Base-by-base conservation (phyloP, 208 protist genomes). In the Spongospora subterranea region DNA sequence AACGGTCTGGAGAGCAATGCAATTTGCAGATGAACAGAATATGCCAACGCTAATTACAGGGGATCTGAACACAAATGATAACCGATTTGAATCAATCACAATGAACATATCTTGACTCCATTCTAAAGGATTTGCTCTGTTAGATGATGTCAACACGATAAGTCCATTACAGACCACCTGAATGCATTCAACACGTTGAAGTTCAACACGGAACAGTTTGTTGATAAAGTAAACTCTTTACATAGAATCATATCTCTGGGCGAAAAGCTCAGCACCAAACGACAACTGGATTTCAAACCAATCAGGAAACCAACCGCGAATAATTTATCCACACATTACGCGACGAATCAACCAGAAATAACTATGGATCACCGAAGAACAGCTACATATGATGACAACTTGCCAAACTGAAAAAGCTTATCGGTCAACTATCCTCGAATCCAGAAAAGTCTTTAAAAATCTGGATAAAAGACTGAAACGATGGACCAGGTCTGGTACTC, bases 281-380 rank as follows among this genome's bases (percentile, higher is more conserved):
- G 71, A 17, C 6, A 45, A 35, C 71, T 82, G 6, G 71, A 82
- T 82, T 82, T 82, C 6, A 82, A 82, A 39, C 71, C n/a, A 39
- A 40, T 40, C 71, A 82, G 6, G 11, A 82, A 82, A n/a, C 71
- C 71, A 39, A 82, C 71, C 35, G 35, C 6, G 11, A 82, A 82
- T n/a, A 82, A 35, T 6, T 6, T 20, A 6, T 82, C 35, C n/a
- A 35, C 17, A 6, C 71, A 82, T n/a, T 82, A 39, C n/a, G 6
- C 71, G 17, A 82, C 71, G 35, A 40, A 45, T n/a, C 6, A 82
- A 43, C 71, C 71, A 39, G 71, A 82, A n/a, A 13, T 82, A 35
- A 82, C 71, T 20, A 82, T 82, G 71, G 71, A 82, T 82, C 40
- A 82, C 71, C 40, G 71, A n/a, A 82, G 71, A 82, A 43, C 17